phyloP scores from a whole-genome alignment of 495 filamentous ascomycete genomes.

The Pyrenula aspistea region DNA sequence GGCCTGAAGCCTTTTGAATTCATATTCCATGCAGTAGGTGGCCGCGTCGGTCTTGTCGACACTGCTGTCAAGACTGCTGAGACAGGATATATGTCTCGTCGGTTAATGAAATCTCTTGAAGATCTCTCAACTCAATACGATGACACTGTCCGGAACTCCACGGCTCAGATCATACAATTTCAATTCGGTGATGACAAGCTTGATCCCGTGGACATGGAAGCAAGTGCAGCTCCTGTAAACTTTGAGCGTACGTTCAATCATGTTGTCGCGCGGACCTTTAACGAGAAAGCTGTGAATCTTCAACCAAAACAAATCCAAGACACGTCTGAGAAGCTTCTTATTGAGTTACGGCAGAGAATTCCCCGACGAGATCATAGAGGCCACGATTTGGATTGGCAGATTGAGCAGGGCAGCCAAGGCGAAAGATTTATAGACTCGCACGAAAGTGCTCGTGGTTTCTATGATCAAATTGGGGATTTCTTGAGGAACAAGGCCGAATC shows the following conservation, averaged over 20 bases:
- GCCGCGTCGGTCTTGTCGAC: constrained; percentile 96
- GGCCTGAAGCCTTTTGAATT: constrained; percentile 87
- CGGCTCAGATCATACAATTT: constrained; percentile 80
- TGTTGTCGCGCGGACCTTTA: constrained; percentile 63
- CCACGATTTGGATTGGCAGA: constrained; percentile 32
- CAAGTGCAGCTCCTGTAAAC: constrained; percentile 80
- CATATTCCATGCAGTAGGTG: constrained; percentile 95
- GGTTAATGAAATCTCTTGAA: constrained; percentile 94
- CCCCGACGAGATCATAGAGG: constrained; percentile 41
- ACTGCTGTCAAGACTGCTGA: constrained; percentile 99
- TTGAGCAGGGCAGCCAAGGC: constrained; percentile 40
- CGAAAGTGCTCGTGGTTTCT: constrained; percentile 73
- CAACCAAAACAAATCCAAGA: constrained; percentile 61
- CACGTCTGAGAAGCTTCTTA: constrained; percentile 50
- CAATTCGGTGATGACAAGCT: constrained; percentile 92
- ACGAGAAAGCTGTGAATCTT: constrained; percentile 59
- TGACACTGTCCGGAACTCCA: constrained; percentile 83
- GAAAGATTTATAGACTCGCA: constrained; percentile 66
- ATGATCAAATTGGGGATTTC: constrained; percentile 62
- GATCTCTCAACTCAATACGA: constrained; percentile 89
- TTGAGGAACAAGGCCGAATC: constrained; percentile 44
- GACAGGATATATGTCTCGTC: constrained; percentile 97
- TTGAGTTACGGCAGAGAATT: constrained; percentile 51
- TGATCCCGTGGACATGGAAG: constrained; percentile 97
- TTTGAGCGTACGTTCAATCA: constrained; percentile 90